Conservation (phyloP, 768 basidiomycete species). For the Xanthoconium stramineum region DNA sequence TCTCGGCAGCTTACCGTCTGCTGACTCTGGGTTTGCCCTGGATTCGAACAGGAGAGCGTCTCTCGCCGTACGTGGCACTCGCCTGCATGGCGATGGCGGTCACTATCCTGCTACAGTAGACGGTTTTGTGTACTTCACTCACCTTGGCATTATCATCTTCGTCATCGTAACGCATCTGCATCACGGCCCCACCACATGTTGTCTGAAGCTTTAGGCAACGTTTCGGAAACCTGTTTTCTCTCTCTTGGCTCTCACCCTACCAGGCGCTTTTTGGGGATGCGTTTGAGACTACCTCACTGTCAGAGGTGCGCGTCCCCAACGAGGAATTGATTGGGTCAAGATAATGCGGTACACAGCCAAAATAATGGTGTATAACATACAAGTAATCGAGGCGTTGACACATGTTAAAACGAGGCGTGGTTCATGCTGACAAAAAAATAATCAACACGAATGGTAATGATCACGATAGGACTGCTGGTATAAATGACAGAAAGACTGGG, state of each 20-base stretch:
- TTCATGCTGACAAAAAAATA: neutral
- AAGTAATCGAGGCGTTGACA: neutral
- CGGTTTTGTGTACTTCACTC: neutral
- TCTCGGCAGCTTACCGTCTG: neutral
- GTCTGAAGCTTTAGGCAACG: neutral
- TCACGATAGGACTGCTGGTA: conserved; percentile 2
- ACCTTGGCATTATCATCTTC: too few species aligned
- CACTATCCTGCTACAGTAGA: conserved; percentile 52
- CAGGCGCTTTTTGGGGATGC: too few species aligned
- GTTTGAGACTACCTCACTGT: neutral
- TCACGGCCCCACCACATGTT: neutral
- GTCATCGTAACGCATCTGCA: neutral
- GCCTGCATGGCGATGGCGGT: conserved; percentile 93
- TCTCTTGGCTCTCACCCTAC: neutral
- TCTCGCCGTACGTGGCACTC: conserved; percentile 93
- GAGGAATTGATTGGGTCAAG: neutral
- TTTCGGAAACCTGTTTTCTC: too few species aligned
- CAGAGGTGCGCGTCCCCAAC: neutral
- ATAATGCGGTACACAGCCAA: neutral
- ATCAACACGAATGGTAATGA: neutral
- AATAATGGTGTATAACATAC: neutral
- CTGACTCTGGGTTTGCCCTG: too few species aligned
- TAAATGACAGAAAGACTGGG: neutral
- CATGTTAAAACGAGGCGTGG: neutral
- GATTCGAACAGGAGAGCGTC: conserved; percentile 70